A percentile compares a stretch with the other conserved stretches of the same genome.
These are phyloP conservation scores for Rhododendron simsii DNA, from an alignment of 148 eudicot species.

Conservation along the genomic window DNA sequence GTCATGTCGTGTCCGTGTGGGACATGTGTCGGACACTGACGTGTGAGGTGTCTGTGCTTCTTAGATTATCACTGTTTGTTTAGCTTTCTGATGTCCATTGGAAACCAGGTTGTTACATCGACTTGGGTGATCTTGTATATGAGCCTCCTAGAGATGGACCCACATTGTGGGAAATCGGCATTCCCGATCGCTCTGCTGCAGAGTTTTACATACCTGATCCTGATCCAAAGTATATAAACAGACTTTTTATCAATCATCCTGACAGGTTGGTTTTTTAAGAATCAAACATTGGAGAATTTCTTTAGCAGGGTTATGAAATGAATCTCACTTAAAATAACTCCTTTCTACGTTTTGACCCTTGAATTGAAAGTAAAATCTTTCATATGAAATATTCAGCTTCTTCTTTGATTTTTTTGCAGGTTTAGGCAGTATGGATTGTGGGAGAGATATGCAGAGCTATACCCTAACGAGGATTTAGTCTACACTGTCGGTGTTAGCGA, in stretches of 20 bases:
- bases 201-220: slow-evolving; percentile 88
- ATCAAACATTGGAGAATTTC: not conserved
- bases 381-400: not conserved
- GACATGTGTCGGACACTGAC: not conserved
- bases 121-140: slow-evolving; percentile 49
- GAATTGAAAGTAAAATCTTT: not conserved
- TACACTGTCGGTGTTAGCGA: slow-evolving; percentile 61
- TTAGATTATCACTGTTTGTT: not conserved
- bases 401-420: slow-evolving; percentile 19
- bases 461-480: slow-evolving; percentile 62
- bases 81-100: not conserved
- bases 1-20: no score
- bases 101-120: not conserved
- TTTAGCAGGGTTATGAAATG: not conserved
- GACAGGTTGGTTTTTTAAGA: slow-evolving; percentile 46
- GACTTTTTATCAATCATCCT: slow-evolving; percentile 62
- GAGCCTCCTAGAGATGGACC: slow-evolving; percentile 91
- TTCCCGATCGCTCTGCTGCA: slow-evolving; percentile 86
- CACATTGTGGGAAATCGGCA: slow-evolving; percentile 94
- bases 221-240: slow-evolving; percentile 64
- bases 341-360: not conserved
- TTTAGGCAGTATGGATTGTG: slow-evolving; percentile 91
- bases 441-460: slow-evolving; percentile 72
- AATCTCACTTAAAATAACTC: not conserved
- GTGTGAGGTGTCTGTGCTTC: not conserved